Evolutionary conservation across 805 yeast species (phyloP), one percentile per base, ranked within the genome.

Genomic region (Candida easanensis): DNA sequence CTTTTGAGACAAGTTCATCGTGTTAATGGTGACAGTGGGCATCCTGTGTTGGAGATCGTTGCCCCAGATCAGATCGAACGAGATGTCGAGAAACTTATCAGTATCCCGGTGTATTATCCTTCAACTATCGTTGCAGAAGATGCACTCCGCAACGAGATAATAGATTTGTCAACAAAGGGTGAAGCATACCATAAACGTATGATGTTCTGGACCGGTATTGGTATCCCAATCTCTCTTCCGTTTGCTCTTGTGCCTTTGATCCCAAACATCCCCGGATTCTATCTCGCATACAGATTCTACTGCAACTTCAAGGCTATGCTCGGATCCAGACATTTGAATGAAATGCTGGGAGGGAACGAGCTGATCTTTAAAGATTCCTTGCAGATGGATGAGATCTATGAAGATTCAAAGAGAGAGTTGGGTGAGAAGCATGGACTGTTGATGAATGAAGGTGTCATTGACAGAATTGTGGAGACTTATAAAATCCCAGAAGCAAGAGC

Each of bases 241-340:
- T 61, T 90, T 33, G 89, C 88, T 0, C 53, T 88, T 33, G 58
- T 91, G 0, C 98, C 98, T 0, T 71, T 90, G n/a, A 61, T 89
- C 3, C 98, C 98, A 17, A 90, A 90, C 55, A 77, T 90, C 17
- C 98, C 98, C 0, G 96, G 96, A 0, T 84, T 91, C 57, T 91
- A 88, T 56, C 64, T 90, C 33, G 71, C 84, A 3, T 90, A 84
- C 60, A 71, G 98, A 48, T 72, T 84, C 16, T 90, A 88, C 66
- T 88, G 96, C 60, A 88, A 91, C 61, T 73, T 82, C 58, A 84
- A 84, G 54, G 96, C 96, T 0, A 68, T 74, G 48, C 61, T 77
- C 33, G 97, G 97, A 0, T 84, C 87, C 5, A 68, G 72, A 49
- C 93, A 88, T 58, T 64, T 90, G 47, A 64, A 71, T 26, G 74